Conservation (phyloP, 306 rosid genomes). For the Quercus engelmannii region DNA sequence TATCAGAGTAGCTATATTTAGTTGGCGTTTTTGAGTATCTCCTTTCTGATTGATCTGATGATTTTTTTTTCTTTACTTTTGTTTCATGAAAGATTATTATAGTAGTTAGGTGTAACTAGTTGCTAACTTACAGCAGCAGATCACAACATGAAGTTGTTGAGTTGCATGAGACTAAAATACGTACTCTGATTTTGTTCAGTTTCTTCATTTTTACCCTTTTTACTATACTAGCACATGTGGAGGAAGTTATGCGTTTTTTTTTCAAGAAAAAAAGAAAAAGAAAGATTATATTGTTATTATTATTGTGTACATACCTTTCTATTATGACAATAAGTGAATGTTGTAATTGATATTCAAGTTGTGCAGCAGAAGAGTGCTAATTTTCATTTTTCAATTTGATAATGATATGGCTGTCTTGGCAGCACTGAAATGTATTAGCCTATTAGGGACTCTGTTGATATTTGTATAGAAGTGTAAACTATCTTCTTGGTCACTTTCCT, state of each 20-base stretch:
- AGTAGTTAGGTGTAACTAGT: background rate
- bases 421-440: background rate
- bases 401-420: background rate
- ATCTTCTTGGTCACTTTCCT: background rate
- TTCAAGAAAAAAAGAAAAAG: rapidly evolving
- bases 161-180: no score
- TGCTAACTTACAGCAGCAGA: no score
- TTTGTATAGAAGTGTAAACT: background rate
- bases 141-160: no score
- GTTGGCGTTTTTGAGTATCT: background rate
- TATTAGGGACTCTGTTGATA: background rate
- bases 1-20: background rate
- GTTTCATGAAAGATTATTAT: background rate
- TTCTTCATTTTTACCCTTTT: no score
- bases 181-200: no score
- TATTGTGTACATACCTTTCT: background rate
- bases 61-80: background rate
- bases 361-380: background rate
- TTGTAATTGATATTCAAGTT: background rate
- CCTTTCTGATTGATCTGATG: background rate
- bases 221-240: no score
- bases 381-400: background rate
- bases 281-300: background rate
- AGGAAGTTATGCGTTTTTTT: background rate
- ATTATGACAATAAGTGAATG: background rate